Base-by-base conservation (phyloP, 768 basidiomycete genomes). In the Lyophyllum decastes region DNA sequence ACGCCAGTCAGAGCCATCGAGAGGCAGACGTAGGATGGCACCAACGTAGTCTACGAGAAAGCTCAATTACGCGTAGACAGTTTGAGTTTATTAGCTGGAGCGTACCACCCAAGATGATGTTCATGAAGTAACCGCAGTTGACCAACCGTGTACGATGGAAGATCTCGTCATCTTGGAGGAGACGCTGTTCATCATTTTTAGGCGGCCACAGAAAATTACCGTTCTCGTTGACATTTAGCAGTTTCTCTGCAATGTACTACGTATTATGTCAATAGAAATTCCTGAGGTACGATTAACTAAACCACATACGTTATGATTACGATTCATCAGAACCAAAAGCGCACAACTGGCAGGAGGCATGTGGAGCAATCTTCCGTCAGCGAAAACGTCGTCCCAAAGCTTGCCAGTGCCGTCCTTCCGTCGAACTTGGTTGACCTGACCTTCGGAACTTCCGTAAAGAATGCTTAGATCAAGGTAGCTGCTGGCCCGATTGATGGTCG, bases 391-490 rank as follows among this genome's bases (percentile, higher is more conserved):
- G 19, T 85, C 76, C 71, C 75, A 80, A n/a, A 94, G 73, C 58
- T 70, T 76, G 2, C 92, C 92, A 0, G 83, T 77, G 2, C 90
- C 90, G 65, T 90, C 87, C 50, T 78, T 76, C 60, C 73, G 78
- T 54, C 91, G 78, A 14, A 93, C 78, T 2, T 67, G 65, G 25
- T 84, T 68, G 8, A 84, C 73, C 26, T 82, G 66, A 2, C 55
- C 60, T 27, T 82, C 72, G 26, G 75, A 84, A 68, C 66, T 83
- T 0, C 92, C 92, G 61, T 94, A 94, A 8, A 94, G 68, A 7
- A 89, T 79, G 64, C 85, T 86, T 41, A 94, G 68, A 66, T 94
- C 92, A 16, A 94, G 76, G 71, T 94, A 94, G 63, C 86, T 87
- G 67, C 85, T 87, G 0, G 85, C 72, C 43, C 82, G 72, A 65